A percentile compares a stretch with the other conserved stretches of the same genome.
Conservation (phyloP, 2,329 filamentous ascomycete species). For the Penicillium sp. region DNA sequence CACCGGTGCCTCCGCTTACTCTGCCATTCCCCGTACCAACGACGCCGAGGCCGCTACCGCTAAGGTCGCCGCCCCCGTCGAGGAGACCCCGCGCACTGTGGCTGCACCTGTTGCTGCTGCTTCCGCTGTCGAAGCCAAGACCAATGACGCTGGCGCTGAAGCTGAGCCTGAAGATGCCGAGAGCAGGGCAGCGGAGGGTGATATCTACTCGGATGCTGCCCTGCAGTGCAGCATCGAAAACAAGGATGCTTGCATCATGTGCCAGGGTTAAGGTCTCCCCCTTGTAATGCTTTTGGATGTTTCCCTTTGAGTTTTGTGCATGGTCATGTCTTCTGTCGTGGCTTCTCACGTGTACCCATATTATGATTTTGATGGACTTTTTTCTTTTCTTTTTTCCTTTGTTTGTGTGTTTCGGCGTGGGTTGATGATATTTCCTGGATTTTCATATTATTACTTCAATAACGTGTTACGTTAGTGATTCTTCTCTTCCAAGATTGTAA, state of each 20-base stretch:
- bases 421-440: constrained; percentile 12
- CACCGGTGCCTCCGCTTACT: constrained; percentile 55
- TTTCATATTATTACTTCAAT: constrained; percentile 8
- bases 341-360: constrained; percentile 26
- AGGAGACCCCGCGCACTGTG: constrained; percentile 41
- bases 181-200: constrained; percentile 73
- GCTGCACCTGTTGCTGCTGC: constrained; percentile 62
- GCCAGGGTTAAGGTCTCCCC: constrained; percentile 68
- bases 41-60: constrained; percentile 62
- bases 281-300: constrained; percentile 12
- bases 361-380: constrained; percentile 34
- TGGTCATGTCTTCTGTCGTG: constrained; percentile 1
- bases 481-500: not conserved
- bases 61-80: constrained; percentile 31
- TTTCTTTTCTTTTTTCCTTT: constrained; percentile 15
- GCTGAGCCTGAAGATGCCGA: constrained; percentile 64
- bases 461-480: not conserved
- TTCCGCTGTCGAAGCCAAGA: constrained; percentile 60
- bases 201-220: constrained; percentile 93
- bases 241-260: constrained; percentile 93
- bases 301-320: constrained; percentile 14
- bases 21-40: constrained; percentile 65
- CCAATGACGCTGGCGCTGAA: constrained; percentile 62
- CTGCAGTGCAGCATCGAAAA: constrained; percentile 97
- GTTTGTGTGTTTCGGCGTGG: constrained; percentile 13